Evolutionary conservation across 164 flowering plant species (phyloP).

Genomic region (Taxillus chinensis): DNA sequence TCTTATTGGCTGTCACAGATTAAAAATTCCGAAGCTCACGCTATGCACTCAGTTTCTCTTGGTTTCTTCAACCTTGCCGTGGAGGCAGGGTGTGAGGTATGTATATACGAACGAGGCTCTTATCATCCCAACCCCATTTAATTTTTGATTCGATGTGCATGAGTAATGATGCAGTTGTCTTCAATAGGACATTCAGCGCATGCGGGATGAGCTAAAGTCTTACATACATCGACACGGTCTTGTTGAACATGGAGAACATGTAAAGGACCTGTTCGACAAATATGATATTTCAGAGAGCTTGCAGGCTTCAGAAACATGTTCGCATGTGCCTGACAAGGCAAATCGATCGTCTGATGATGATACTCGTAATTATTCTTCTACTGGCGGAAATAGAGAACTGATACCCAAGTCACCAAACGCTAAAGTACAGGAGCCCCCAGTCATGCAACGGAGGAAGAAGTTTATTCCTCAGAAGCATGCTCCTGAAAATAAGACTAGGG

Average conservation of each 20-base stretch:
- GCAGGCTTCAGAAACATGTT: conserved; percentile 47
- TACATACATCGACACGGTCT: conserved; percentile 56
- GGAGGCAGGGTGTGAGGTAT: conserved; percentile 92
- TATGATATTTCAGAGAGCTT: conserved; percentile 41
- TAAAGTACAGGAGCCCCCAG: conserved; percentile 25
- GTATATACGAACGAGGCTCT: neutral
- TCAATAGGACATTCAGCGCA: conserved; percentile 19
- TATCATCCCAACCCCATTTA: no score
- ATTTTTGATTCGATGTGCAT: no score
- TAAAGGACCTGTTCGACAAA: conserved; percentile 45
- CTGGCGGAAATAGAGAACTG: conserved; percentile 29
- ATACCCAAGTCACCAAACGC: conserved; percentile 48
- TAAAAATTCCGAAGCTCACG: conserved; percentile 75
- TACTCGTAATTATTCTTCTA: conserved; percentile 32
- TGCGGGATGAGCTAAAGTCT: conserved; percentile 67
- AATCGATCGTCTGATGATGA: conserved; percentile 60
- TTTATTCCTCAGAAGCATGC: conserved; percentile 19
- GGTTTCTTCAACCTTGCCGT: conserved; percentile 89
- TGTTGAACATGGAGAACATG: conserved; percentile 44
- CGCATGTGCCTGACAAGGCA: conserved; percentile 44
- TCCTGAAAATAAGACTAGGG: conserved; percentile 19
- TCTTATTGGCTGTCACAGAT: conserved; percentile 87
- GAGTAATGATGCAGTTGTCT: conserved; percentile 3
- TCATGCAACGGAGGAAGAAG: conserved; percentile 27
- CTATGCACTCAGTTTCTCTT: conserved; percentile 74